A percentile compares a stretch with the other conserved stretches of the same genome.
These are phyloP conservation scores for Aristolochia fimbriata DNA, from an alignment of 164 flowering plant genomes.

Conservation along the genomic window DNA sequence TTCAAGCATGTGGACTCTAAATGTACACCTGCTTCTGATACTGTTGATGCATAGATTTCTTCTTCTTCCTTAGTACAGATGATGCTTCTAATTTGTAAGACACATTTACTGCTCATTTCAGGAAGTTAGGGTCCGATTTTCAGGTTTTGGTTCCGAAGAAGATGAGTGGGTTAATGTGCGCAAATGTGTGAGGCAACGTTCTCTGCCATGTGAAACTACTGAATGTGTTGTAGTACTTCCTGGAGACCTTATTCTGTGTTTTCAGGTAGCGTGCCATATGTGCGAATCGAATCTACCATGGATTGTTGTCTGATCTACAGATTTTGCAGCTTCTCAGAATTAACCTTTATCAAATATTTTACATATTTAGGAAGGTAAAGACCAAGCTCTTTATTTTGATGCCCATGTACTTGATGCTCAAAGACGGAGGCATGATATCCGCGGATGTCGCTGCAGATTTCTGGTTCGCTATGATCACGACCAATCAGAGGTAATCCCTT, in stretches of 20 bases:
- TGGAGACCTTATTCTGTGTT: conserved; percentile 92
- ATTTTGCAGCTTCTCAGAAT: neutral
- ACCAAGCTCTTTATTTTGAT: conserved; percentile 97
- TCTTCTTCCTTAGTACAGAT: neutral
- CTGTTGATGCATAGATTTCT: neutral
- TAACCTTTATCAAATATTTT: neutral
- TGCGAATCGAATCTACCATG: neutral
- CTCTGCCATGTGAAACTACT: conserved; percentile 95
- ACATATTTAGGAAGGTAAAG: conserved; percentile 81
- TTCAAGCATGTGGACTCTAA: neutral
- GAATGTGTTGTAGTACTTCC: conserved; percentile 96
- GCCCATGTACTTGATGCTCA: conserved; percentile 97
- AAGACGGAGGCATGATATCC: conserved; percentile 88
- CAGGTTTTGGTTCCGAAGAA: conserved; percentile 94
- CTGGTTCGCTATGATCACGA: conserved; percentile 94
- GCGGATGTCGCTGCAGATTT: conserved; percentile 98
- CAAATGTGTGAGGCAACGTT: conserved; percentile 75
- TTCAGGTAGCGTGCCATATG: conserved; percentile 53
- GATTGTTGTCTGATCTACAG: neutral
- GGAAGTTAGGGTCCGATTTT: conserved; percentile 89
- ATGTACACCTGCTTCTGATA: neutral
- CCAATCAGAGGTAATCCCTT: conserved; percentile 69
- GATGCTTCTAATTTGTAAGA: too few species aligned
- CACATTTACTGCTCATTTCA: conserved; percentile 16
- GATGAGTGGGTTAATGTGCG: conserved; percentile 94